These are phyloP conservation scores for Hyphopichia wangnamkhiaoensis DNA, from an alignment of 1,139 yeast genomes.

Conservation along the genomic window DNA sequence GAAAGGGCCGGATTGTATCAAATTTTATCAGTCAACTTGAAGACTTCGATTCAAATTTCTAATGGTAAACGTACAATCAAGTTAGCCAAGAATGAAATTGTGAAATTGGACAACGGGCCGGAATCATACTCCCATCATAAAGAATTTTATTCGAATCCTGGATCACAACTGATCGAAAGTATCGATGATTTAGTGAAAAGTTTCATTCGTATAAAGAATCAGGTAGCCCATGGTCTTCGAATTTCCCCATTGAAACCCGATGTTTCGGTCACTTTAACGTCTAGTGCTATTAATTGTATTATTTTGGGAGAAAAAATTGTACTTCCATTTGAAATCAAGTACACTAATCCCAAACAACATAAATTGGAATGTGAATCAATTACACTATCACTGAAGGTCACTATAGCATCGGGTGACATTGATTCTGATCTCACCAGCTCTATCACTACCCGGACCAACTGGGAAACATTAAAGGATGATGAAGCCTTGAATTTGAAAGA, in stretches of 20 bases:
- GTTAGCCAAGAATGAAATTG: conserved; percentile 9
- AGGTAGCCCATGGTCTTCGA: conserved; percentile 6
- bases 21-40: conserved; percentile 19
- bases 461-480: conserved; percentile 46
- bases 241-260: conserved; percentile 20
- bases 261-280: conserved; percentile 9
- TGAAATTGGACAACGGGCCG: neutral
- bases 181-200: neutral
- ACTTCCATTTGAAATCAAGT: conserved; percentile 21
- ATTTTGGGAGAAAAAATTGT: conserved; percentile 32
- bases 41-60: conserved; percentile 9
- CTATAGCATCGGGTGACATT: conserved; percentile 16
- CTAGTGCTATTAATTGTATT: conserved; percentile 10
- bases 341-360: conserved; percentile 15
- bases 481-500: conserved; percentile 30
- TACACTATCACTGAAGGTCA: conserved; percentile 21
- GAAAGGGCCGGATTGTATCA: conserved; percentile 25
- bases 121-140: neutral
- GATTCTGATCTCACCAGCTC: conserved; percentile 14
- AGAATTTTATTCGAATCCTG: neutral
- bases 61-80: conserved; percentile 5
- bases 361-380: conserved; percentile 22
- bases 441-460: conserved; percentile 27
- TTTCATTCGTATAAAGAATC: conserved; percentile 2
- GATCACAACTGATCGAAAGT: neutral